Evolutionary conservation across 495 filamentous ascomycete species (phyloP).

Genomic region (Aspergillus sclerotiicarbonarius): DNA sequence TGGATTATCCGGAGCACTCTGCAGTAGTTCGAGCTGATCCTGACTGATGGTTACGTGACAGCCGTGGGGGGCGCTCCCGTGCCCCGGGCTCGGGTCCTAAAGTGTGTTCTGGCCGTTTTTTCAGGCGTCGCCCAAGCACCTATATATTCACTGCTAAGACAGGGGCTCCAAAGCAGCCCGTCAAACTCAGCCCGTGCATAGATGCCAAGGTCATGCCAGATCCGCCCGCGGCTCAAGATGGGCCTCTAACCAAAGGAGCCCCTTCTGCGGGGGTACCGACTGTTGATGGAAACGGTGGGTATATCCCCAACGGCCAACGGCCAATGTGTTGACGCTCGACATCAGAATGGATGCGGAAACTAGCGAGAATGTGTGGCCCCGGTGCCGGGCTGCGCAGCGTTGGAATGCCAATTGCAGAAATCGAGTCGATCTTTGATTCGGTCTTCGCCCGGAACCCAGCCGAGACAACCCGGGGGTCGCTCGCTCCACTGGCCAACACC

Average conservation of each 20-base stretch:
- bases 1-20: too few relatives aligned
- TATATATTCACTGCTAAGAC: neutral
- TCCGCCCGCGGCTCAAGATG: neutral
- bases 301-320: neutral
- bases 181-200: neutral
- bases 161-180: neutral
- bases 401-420: conserved; percentile 18
- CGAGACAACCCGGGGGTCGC: neutral
- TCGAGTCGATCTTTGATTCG: conserved; percentile 23
- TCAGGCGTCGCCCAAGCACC: neutral
- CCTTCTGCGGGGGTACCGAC: neutral
- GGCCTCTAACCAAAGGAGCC: neutral
- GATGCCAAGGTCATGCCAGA: neutral
- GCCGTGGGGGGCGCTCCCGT: neutral
- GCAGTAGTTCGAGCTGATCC: too few relatives aligned
- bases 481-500: neutral
- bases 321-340: neutral
- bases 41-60: neutral
- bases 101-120: neutral
- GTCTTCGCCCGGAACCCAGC: conserved; percentile 12
- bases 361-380: conserved; percentile 14
- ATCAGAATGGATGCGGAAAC: conserved; percentile 15
- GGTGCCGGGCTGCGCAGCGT: conserved; percentile 18
- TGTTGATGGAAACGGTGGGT: neutral
- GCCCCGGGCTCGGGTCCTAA: neutral